These are phyloP conservation scores for Colletotrichum lindemuthianum DNA, from an alignment of 2,329 filamentous ascomycete genomes.

Conservation along the genomic window DNA sequence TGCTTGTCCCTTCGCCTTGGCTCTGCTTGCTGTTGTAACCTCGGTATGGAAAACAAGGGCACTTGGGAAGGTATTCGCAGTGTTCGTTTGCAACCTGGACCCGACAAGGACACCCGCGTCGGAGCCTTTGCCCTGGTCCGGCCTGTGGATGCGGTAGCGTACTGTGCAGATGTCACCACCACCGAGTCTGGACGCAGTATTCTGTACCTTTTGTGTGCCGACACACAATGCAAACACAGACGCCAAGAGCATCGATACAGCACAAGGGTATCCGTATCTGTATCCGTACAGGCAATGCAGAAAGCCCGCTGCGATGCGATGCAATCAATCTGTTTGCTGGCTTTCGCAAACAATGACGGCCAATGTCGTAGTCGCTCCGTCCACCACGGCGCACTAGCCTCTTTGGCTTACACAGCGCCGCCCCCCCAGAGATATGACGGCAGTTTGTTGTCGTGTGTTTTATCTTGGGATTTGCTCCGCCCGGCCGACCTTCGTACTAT, in stretches of 20 bases:
- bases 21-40: not conserved
- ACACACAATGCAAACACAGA: not conserved
- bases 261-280: not conserved
- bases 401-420: not conserved
- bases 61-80: no score
- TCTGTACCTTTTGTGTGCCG: not conserved
- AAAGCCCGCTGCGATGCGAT: no score
- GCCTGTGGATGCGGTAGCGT: not conserved
- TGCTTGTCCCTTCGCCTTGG: no score
- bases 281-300: no score
- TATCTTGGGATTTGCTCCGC: conserved; percentile 4
- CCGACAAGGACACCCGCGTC: conserved; percentile 31
- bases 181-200: not conserved
- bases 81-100: not conserved
- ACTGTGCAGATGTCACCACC: not conserved
- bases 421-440: conserved; percentile 12
- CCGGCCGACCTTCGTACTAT: not conserved
- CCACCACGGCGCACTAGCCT: conserved; percentile 17
- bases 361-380: conserved; percentile 2
- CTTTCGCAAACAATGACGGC: conserved; percentile 1
- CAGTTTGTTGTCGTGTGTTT: conserved; percentile 24
- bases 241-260: not conserved
- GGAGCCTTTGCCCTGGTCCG: conserved; percentile 9
- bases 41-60: no score
- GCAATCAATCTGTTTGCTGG: no score